These are phyloP conservation scores for Rhodosporidiobolus sp. DNA, from an alignment of 768 basidiomycete species.

Conservation along the genomic window DNA sequence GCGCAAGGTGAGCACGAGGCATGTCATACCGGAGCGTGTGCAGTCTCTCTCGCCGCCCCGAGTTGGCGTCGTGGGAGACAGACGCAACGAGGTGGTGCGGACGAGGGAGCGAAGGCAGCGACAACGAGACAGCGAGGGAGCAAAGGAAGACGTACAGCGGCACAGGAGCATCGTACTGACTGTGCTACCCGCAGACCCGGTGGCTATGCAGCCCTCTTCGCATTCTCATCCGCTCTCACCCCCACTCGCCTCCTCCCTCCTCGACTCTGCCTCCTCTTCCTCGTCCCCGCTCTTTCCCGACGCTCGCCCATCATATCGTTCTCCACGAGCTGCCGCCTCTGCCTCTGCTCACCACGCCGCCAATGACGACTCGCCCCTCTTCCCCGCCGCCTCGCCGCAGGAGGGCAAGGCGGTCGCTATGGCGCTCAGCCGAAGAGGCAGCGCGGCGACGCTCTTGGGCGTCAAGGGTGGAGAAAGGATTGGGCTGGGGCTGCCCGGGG, in stretches of 20 bases:
- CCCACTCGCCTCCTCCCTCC: slow-evolving; percentile 12
- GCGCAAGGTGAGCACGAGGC: no score
- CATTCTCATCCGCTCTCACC: slow-evolving; percentile 25
- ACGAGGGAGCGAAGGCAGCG: background rate
- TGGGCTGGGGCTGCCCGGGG: background rate
- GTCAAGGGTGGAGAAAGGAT: background rate
- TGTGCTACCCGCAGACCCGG: background rate
- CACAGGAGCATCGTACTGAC: background rate
- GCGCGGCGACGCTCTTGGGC: background rate
- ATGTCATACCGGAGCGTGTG: no score
- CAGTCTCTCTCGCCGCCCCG: no score
- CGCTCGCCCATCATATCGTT: background rate
- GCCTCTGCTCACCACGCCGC: background rate
- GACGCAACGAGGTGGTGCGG: no score
- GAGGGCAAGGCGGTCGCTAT: background rate
- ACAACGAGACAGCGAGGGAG: no score
- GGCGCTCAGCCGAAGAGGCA: background rate
- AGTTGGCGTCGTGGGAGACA: no score
- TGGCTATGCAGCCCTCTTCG: background rate
- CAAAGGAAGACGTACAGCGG: no score
- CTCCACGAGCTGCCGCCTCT: background rate
- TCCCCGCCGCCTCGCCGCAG: background rate
- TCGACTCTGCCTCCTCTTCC: background rate
- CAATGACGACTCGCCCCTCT: background rate
- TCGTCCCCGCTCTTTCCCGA: slow-evolving; percentile 10